A percentile compares a stretch with the other conserved stretches of the same genome.
Conservation (phyloP, 2,329 filamentous ascomycete species). For the Alternaria angustiovoidea region DNA sequence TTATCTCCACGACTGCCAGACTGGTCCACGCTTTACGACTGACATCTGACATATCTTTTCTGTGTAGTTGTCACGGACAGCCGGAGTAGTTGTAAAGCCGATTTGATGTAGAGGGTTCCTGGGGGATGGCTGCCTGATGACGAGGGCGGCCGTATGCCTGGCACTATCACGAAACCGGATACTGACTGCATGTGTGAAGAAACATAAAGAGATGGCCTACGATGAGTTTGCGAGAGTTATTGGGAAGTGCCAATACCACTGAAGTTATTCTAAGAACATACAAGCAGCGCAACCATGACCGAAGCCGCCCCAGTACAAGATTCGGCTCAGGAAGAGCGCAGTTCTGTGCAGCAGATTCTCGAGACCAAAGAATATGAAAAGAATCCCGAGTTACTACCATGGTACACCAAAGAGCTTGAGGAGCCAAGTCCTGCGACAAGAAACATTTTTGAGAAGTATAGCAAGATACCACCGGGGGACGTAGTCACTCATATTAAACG, state of each 20-base stretch:
- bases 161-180: constrained; percentile 2
- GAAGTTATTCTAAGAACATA: not conserved
- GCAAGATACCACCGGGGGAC: constrained; percentile 45
- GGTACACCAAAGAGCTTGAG: constrained; percentile 42
- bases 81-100: not conserved
- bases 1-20: not conserved
- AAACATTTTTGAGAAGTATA: constrained; percentile 52
- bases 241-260: not conserved
- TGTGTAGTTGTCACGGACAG: not conserved
- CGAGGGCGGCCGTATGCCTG: constrained; percentile 12
- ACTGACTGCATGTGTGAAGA: not conserved
- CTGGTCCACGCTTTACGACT: not conserved
- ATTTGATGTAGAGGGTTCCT: constrained; percentile 17
- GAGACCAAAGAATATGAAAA: constrained; percentile 29
- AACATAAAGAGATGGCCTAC: constrained; percentile 3
- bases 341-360: constrained; percentile 22
- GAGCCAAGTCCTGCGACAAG: constrained; percentile 40
- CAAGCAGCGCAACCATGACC: constrained; percentile 18
- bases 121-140: constrained; percentile 5
- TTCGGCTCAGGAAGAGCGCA: constrained; percentile 12
- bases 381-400: constrained; percentile 36
- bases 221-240: not conserved
- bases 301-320: constrained; percentile 6
- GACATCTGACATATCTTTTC: not conserved
- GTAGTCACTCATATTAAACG: constrained; percentile 49